phyloP scores from a whole-genome alignment of 148 eudicot species.

The Rhododendron mucronatum region DNA sequence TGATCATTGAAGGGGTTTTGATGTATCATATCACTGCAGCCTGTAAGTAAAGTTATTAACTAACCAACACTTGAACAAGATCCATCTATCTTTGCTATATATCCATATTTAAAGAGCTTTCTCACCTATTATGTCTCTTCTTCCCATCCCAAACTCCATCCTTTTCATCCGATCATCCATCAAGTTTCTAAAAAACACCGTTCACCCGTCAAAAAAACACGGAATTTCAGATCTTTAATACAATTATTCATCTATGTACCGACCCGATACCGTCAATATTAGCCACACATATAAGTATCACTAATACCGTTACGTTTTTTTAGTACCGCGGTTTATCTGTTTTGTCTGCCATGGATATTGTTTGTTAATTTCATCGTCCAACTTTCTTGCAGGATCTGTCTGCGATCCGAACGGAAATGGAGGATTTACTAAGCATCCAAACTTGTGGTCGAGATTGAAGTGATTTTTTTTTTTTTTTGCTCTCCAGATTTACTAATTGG shows the following conservation, averaged over 20 bases:
- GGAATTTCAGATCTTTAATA: too few species aligned
- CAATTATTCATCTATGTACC: too few species aligned
- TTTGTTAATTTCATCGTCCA: not conserved
- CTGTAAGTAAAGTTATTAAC: slow-evolving; percentile 7
- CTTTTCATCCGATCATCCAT: not conserved
- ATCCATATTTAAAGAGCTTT: not conserved
- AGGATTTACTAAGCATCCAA: not conserved
- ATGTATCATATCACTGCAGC: not conserved
- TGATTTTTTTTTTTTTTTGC: not conserved
- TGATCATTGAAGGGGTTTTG: not conserved
- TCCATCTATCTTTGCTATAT: not conserved
- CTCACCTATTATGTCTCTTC: not conserved
- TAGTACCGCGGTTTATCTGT: too few species aligned
- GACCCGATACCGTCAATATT: too few species aligned
- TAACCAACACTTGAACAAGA: not conserved
- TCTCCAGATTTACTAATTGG: not conserved
- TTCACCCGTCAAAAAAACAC: too few species aligned
- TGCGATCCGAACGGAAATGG: not conserved
- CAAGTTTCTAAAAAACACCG: not conserved
- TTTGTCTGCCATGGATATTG: not conserved
- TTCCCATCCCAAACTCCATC: not conserved
- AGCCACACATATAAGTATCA: too few species aligned
- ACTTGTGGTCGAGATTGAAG: not conserved
- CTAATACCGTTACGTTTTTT: too few species aligned
- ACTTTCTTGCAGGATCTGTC: not conserved